Base-by-base conservation (phyloP, 169 alveolate genomes). In the Plasmodium cynomolgi region DNA sequence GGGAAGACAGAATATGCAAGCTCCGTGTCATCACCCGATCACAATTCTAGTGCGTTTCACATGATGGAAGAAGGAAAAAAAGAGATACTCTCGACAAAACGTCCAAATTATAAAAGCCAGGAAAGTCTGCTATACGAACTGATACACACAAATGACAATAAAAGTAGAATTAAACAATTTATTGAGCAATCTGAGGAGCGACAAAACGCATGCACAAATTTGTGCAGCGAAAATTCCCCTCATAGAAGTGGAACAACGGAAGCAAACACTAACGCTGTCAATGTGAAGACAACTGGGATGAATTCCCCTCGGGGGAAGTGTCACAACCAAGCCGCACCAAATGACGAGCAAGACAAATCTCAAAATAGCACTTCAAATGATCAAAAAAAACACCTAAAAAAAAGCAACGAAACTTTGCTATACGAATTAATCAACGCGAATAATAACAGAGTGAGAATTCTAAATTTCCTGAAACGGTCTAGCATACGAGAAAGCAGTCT, bases 41-140 rank as follows among this genome's bases (percentile, higher is more conserved):
- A 41, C 54, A 84, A 84, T 31, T 26, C 33, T 71, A 84, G 92
- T 84, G 83, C 20, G 2, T 41, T 23, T n/a, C 1, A 8, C 50
- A 71, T 23, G 11, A 3, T 81, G 68, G 37, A 58, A 7, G 47
- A 81, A 81, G 37, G 6, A 29, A 81, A 44, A 47, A 29, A 81
- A 34, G 77, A 68, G 77, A 68, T 34, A 68, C 7, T 13, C 37
- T 68, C 37, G 15, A 11, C 68, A 4, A 31, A 47, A 17, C 23
- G 39, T 44, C 31, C 26, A 20, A 41, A 72, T 72, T 11, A 17
- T 71, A 84, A 71, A 44, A 68, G 92, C 44, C 92, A 84, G 31
- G 92, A 84, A 39, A 62, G 74, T n/a, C 5, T 84, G 39, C 84
- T 84, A 34, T 84, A 84, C 37, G 92, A 73, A 41, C 56, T 84